phyloP scores from a whole-genome alignment of 2,329 filamentous ascomycete genomes.

The Leptographium wingfieldii region DNA sequence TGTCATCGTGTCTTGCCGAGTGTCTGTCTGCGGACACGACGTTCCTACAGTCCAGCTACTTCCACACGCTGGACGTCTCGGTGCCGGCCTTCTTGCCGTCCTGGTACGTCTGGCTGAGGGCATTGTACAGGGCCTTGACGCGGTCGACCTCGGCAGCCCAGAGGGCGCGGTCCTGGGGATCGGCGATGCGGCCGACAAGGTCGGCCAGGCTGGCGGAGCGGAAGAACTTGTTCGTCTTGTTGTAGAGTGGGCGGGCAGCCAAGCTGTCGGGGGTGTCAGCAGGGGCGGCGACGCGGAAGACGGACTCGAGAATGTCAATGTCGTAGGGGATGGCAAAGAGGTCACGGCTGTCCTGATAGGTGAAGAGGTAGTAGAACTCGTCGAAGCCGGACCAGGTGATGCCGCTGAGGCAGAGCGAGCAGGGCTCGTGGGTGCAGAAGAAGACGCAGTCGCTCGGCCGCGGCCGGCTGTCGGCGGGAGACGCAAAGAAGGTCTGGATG shows the following conservation, averaged over 20 bases:
- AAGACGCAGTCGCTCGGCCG: slow-evolving; percentile 37
- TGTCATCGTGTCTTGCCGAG: too few relatives aligned
- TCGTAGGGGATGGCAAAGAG: slow-evolving; percentile 44
- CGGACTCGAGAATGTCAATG: slow-evolving; percentile 42
- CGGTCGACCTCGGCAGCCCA: slow-evolving; percentile 30
- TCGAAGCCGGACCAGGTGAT: slow-evolving; percentile 46
- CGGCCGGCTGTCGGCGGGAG: slow-evolving; percentile 19
- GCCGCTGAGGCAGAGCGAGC: slow-evolving; percentile 43
- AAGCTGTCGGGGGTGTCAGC: slow-evolving; percentile 26
- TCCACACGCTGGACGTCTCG: slow-evolving; percentile 36
- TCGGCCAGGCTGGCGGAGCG: slow-evolving; percentile 28
- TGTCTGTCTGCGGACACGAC: too few relatives aligned
- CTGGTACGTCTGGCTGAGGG: slow-evolving; percentile 35
- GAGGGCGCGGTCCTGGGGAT: slow-evolving; percentile 19
- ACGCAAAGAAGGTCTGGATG: slow-evolving; percentile 43
- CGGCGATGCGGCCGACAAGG: slow-evolving; percentile 24
- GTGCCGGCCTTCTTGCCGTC: slow-evolving; percentile 29
- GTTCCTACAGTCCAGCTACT: slow-evolving; percentile 15
- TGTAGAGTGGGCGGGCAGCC: slow-evolving; percentile 33
- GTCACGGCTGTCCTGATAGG: slow-evolving; percentile 44
- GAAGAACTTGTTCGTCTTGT: slow-evolving; percentile 44
- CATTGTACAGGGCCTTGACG: slow-evolving; percentile 35
- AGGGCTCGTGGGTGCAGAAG: slow-evolving; percentile 46
- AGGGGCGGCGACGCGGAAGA: slow-evolving; percentile 35
- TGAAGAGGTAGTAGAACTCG: slow-evolving; percentile 45